These are phyloP conservation scores for Phoma sp. DNA, from an alignment of 2,329 filamentous ascomycete species.

Conservation along the genomic window DNA sequence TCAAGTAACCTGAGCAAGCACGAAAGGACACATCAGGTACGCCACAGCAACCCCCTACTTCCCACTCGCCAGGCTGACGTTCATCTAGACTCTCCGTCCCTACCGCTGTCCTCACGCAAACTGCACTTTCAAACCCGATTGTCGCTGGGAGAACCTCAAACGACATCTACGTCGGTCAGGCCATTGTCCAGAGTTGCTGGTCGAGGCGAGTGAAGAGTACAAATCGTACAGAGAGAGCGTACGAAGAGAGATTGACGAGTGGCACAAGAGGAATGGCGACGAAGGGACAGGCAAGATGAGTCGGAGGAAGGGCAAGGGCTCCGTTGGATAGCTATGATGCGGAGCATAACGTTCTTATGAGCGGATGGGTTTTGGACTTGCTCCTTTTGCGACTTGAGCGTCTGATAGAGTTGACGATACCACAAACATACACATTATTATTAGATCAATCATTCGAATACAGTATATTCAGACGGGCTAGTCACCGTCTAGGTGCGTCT, in stretches of 20 bases:
- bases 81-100: conserved; percentile 42
- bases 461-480: too few relatives aligned
- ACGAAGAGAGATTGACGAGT: conserved; percentile 43
- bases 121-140: conserved; percentile 49
- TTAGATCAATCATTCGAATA: too few relatives aligned
- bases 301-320: conserved; percentile 28
- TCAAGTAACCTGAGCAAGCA: conserved; percentile 48
- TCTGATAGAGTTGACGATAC: neutral
- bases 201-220: conserved; percentile 43
- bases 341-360: too few relatives aligned
- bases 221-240: conserved; percentile 45
- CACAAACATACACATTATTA: neutral
- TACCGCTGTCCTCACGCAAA: conserved; percentile 47
- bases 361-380: neutral
- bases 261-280: conserved; percentile 40
- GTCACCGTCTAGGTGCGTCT: too few relatives aligned
- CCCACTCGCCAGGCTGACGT: neutral
- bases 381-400: neutral
- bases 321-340: neutral
- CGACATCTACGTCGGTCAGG: conserved; percentile 47
- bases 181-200: conserved; percentile 45
- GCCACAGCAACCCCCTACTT: neutral
- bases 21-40: conserved; percentile 47
- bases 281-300: conserved; percentile 26
- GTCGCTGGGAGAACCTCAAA: conserved; percentile 51